Evolutionary conservation across 805 yeast species (phyloP).

Genomic region (Hyphopichia homilentoma): DNA sequence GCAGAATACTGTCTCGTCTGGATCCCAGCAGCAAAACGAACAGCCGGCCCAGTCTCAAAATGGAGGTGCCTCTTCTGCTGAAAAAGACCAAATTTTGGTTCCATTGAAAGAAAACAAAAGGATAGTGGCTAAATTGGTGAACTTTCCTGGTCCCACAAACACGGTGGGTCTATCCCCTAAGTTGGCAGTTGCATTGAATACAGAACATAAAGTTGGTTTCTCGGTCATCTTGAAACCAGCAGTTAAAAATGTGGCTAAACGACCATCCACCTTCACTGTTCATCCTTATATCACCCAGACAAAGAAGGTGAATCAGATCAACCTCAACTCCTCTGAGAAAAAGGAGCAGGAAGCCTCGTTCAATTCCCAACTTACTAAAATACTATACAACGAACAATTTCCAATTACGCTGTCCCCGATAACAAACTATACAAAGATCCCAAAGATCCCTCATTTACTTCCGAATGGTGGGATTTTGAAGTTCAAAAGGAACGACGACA

Average conservation of each 20-base stretch:
- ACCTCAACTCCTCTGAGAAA: constrained; percentile 23
- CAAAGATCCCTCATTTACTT: constrained; percentile 41
- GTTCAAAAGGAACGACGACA: constrained; percentile 44
- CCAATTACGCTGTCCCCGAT: constrained; percentile 32
- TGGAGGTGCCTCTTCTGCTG: constrained; percentile 3
- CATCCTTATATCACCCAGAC: constrained; percentile 54
- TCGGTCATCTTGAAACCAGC: constrained; percentile 51
- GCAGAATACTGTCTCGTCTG: constrained; percentile 8
- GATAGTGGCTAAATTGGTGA: constrained; percentile 50
- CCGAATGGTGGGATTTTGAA: constrained; percentile 61
- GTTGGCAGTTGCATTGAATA: constrained; percentile 54
- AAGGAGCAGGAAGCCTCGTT: constrained; percentile 21
- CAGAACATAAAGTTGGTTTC: constrained; percentile 48
- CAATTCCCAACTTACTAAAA: constrained; percentile 14
- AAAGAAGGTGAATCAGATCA: constrained; percentile 25
- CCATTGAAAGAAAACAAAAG: constrained; percentile 32
- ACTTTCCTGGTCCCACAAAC: constrained; percentile 29
- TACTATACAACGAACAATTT: constrained; percentile 13
- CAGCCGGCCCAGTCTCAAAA: constrained; percentile 5
- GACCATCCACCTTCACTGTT: constrained; percentile 41
- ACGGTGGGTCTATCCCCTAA: constrained; percentile 51
- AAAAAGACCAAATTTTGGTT: constrained; percentile 7
- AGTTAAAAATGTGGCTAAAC: constrained; percentile 26
- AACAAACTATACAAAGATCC: constrained; percentile 52
- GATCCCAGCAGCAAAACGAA: constrained; percentile 6